Percentiles rank a stretch among this genome's conserved stretches.
These are phyloP conservation scores for Termitomyces titanicus DNA, from an alignment of 768 basidiomycete species.

Conservation along the genomic window DNA sequence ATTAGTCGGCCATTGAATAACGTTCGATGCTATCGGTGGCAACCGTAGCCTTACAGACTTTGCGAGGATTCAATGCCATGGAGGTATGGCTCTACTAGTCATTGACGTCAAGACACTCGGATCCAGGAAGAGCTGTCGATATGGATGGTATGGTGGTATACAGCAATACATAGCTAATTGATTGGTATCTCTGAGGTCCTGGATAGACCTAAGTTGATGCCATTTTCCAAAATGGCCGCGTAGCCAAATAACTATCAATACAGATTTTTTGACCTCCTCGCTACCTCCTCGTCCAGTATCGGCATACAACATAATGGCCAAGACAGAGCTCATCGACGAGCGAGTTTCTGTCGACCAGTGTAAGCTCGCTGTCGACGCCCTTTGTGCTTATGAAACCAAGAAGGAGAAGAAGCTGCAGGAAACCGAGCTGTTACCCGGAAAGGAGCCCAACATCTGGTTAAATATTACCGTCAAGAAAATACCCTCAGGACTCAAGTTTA, in stretches of 20 bases:
- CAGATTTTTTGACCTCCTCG: constrained; percentile 7
- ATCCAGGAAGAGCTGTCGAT: constrained; percentile 18
- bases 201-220: no score
- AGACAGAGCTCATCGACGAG: constrained; percentile 58
- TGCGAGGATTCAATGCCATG: constrained; percentile 20
- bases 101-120: constrained; percentile 5
- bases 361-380: constrained; percentile 72
- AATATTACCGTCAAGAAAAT: constrained; percentile 85
- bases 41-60: constrained; percentile 21
- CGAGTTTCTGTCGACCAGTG: constrained; percentile 73
- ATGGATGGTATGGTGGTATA: constrained; percentile 22
- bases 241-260: constrained; percentile 17
- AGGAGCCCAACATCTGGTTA: constrained; percentile 88
- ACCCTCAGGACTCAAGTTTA: constrained; percentile 68
- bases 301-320: constrained; percentile 31
- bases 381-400: constrained; percentile 68
- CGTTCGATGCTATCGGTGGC: constrained; percentile 14
- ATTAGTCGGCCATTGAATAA: constrained; percentile 25
- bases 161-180: constrained; percentile 16
- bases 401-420: constrained; percentile 62
- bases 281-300: background rate
- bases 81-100: constrained; percentile 13
- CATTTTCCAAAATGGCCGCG: background rate
- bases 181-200: background rate
- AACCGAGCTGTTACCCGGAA: constrained; percentile 69